Evolutionary conservation across 1,284 basidiomycete genomes (phyloP).

Genomic region (Ustilago hordei): DNA sequence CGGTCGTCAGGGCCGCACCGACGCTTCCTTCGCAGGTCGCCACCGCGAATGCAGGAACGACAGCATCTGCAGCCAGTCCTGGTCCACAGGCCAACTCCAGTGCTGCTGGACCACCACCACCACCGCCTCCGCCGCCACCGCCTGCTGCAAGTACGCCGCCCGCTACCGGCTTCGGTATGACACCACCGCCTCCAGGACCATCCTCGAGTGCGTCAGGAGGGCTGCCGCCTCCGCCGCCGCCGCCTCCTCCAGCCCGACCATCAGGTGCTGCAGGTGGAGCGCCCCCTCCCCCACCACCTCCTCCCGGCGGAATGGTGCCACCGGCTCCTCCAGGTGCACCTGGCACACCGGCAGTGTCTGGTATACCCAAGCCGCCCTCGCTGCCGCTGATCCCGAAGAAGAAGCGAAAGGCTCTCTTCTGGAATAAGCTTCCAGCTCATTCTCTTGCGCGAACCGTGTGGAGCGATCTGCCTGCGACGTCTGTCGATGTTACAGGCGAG

Average conservation of each 20-base stretch:
- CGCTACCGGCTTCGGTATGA: not conserved
- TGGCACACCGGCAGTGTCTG: constrained; percentile 16
- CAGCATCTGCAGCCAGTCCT: not conserved
- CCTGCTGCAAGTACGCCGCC: constrained; percentile 17
- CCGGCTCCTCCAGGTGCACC: constrained; percentile 37
- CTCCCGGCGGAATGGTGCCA: constrained; percentile 20
- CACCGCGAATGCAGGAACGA: not conserved
- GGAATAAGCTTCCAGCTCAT: constrained; percentile 79
- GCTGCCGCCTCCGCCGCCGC: constrained; percentile 22
- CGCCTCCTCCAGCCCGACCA: constrained; percentile 26
- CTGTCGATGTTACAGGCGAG: constrained; percentile 72
- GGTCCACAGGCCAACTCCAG: not conserved
- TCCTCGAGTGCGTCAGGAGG: not conserved
- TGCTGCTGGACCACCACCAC: constrained; percentile 14
- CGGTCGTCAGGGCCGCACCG: constrained; percentile 2
- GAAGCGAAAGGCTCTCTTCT: constrained; percentile 81
- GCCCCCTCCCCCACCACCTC: constrained; percentile 47
- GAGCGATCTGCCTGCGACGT: constrained; percentile 74
- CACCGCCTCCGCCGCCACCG: constrained; percentile 18
- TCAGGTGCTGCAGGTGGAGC: constrained; percentile 10
- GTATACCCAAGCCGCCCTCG: constrained; percentile 32
- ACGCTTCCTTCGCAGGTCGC: constrained; percentile 8
- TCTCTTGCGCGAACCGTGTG: constrained; percentile 77
- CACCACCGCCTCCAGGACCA: constrained; percentile 26
- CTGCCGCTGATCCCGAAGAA: constrained; percentile 72